phyloP scores from a whole-genome alignment of 2,329 filamentous ascomycete species.

The Colletotrichum higginsianum region DNA sequence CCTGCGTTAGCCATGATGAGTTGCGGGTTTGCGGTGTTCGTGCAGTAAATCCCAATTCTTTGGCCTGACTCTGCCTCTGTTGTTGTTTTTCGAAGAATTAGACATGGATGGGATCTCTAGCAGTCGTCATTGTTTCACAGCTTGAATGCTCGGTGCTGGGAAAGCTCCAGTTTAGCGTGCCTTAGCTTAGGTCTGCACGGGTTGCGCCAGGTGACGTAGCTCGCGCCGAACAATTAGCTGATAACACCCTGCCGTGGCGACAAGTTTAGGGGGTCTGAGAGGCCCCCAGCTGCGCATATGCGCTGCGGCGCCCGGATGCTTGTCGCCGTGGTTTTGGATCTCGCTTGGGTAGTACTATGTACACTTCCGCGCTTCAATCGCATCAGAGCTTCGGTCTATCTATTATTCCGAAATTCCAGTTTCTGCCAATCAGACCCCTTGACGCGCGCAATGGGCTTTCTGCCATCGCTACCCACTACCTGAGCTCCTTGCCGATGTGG shows the following conservation, averaged over 20 bases:
- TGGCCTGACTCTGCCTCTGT: slow-evolving; percentile 1
- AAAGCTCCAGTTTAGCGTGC: slow-evolving; percentile 35
- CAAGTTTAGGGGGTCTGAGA: neutral
- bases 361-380: too few relatives aligned
- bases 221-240: neutral
- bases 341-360: neutral
- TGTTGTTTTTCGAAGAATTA: slow-evolving; percentile 21
- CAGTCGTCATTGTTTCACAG: slow-evolving; percentile 36
- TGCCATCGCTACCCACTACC: neutral
- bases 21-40: neutral
- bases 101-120: slow-evolving; percentile 12
- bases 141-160: slow-evolving; percentile 21
- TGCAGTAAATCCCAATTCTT: slow-evolving; percentile 1
- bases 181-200: slow-evolving; percentile 5
- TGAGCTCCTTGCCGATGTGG: slow-evolving; percentile 18
- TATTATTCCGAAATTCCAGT: neutral
- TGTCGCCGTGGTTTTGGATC: neutral
- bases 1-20: slow-evolving; percentile 60
- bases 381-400: neutral
- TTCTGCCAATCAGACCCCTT: slow-evolving; percentile 32
- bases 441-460: slow-evolving; percentile 7
- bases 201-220: slow-evolving; percentile 26
- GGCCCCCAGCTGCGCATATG: slow-evolving; percentile 6
- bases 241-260: neutral
- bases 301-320: slow-evolving; percentile 1